Evolutionary conservation across 805 yeast species (phyloP).

Genomic region (Suhomyces sp.): DNA sequence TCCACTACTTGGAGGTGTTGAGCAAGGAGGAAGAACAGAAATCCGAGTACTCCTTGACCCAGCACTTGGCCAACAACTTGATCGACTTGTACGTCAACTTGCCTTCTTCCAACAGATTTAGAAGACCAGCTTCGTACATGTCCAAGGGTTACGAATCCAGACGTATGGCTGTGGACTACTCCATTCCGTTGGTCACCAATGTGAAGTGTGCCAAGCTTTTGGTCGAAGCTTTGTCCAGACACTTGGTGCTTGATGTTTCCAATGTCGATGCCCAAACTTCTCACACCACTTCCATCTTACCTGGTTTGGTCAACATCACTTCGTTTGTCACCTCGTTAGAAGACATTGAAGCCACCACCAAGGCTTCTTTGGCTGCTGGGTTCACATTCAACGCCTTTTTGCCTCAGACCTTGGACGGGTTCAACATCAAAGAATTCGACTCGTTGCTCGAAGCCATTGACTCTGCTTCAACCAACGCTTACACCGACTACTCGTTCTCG

Average conservation of each 20-base stretch:
- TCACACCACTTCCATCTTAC: slow-evolving; percentile 74
- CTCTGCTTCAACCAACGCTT: slow-evolving; percentile 55
- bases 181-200: slow-evolving; percentile 95
- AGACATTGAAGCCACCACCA: slow-evolving; percentile 66
- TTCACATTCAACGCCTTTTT: slow-evolving; percentile 81
- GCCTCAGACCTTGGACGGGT: slow-evolving; percentile 66
- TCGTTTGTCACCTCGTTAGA: slow-evolving; percentile 72
- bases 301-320: slow-evolving; percentile 83
- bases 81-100: slow-evolving; percentile 94
- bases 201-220: slow-evolving; percentile 95
- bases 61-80: slow-evolving; percentile 93
- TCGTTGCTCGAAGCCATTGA: slow-evolving; percentile 65
- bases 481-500: slow-evolving; percentile 78
- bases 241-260: slow-evolving; percentile 62
- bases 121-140: slow-evolving; percentile 98
- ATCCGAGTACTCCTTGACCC: slow-evolving; percentile 91
- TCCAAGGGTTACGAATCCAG: slow-evolving; percentile 97
- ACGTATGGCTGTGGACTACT: slow-evolving; percentile 99
- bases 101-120: slow-evolving; percentile 95
- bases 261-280: slow-evolving; percentile 88
- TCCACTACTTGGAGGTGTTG: slow-evolving; percentile 89
- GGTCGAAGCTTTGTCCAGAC: slow-evolving; percentile 88
- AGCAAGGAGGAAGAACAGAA: slow-evolving; percentile 73
- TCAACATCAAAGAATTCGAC: slow-evolving; percentile 60
- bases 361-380: slow-evolving; percentile 76